A percentile compares a stretch with the other conserved stretches of the same genome.
These are phyloP conservation scores for Dendrocalamus latiflorus DNA, from an alignment of 202 grass and related monocot species.

Conservation along the genomic window DNA sequence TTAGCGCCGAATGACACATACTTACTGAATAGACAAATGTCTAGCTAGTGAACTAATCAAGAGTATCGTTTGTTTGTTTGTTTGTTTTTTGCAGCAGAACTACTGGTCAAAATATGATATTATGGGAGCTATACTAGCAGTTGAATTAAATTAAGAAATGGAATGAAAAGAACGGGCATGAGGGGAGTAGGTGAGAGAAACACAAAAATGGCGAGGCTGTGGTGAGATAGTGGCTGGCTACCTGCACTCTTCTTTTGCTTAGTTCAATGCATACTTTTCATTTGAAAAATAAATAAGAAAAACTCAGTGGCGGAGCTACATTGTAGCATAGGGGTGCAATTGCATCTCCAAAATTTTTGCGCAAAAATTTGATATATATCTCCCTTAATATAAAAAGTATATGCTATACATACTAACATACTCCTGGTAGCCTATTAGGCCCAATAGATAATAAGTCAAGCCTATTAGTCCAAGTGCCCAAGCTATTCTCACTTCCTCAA, in stretches of 20 bases:
- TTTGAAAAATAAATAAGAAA: neutral
- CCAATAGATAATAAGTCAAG: too few species aligned
- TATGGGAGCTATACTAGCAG: neutral
- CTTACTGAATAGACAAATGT: neutral
- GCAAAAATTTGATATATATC: too few species aligned
- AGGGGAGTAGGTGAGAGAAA: neutral
- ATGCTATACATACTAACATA: too few species aligned
- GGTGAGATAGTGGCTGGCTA: neutral
- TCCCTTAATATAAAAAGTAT: too few species aligned
- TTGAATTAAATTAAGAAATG: neutral
- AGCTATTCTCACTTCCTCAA: too few species aligned
- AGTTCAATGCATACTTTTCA: neutral
- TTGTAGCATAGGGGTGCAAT: too few species aligned
- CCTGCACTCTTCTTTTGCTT: neutral
- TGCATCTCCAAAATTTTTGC: too few species aligned
- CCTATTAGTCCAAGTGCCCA: too few species aligned
- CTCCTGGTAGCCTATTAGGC: too few species aligned
- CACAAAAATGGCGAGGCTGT: neutral
- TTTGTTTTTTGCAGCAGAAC: neutral
- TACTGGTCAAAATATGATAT: neutral
- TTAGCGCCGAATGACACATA: neutral
- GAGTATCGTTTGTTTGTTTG: too few species aligned
- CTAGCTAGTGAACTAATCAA: neutral
- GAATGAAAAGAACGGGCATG: neutral
- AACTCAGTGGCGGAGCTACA: too few species aligned